Evolutionary conservation across 129 eudicot species (phyloP).

Genomic region (Flaveria ramosissima): DNA sequence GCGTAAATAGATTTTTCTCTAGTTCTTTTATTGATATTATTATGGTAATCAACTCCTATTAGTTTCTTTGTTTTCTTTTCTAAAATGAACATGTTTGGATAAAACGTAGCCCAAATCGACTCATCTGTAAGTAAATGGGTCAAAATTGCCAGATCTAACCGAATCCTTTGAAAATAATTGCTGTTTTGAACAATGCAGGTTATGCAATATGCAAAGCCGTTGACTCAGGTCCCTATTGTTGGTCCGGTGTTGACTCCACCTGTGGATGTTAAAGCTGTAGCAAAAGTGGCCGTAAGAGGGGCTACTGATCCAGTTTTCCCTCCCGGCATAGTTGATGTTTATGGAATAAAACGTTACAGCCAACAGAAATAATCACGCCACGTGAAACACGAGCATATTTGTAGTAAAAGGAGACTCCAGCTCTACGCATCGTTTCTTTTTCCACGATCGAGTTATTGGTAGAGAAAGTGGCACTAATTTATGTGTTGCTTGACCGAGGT

Average conservation of each 20-base stretch:
- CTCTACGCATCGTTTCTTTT: constrained; percentile 16
- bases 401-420: constrained; percentile 1
- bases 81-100: background rate
- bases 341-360: constrained; percentile 66
- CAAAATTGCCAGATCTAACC: background rate
- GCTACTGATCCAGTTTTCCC: constrained; percentile 92
- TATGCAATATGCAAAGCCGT: constrained; percentile 67
- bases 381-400: background rate
- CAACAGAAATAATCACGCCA: constrained; percentile 43
- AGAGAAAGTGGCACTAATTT: constrained; percentile 27
- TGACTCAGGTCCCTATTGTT: constrained; percentile 64
- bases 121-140: background rate
- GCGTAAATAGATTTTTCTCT: background rate
- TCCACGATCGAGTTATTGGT: constrained; percentile 23
- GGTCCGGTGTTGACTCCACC: constrained; percentile 89
- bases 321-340: constrained; percentile 79
- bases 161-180: background rate
- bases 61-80: background rate
- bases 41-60: background rate
- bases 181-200: constrained; percentile 48
- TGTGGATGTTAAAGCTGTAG: constrained; percentile 77
- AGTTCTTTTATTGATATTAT: background rate
- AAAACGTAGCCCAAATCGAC: background rate
- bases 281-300: constrained; percentile 88
- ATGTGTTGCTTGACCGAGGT: constrained; percentile 20